Percentiles rank a stretch among this genome's conserved stretches.
These are phyloP conservation scores for Pyronema omphalodes DNA, from an alignment of 495 filamentous ascomycete species.

Conservation along the genomic window DNA sequence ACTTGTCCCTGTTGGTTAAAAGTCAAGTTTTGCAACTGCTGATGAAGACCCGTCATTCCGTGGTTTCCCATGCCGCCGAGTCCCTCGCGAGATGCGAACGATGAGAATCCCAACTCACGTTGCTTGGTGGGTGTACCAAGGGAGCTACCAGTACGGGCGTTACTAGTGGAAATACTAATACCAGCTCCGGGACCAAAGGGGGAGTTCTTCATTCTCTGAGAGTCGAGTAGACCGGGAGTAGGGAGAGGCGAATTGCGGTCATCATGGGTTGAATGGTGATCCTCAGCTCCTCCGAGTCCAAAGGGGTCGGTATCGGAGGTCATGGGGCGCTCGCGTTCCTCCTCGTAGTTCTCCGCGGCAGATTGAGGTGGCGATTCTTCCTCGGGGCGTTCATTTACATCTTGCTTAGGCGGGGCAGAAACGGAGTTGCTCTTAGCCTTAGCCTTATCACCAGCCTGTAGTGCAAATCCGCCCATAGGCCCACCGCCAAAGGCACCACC, in stretches of 20 bases:
- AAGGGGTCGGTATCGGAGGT: constrained; percentile 67
- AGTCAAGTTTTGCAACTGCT: constrained; percentile 22
- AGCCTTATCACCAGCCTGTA: constrained; percentile 19
- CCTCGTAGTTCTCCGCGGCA: constrained; percentile 8
- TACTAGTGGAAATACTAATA: constrained; percentile 26
- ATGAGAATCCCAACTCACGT: constrained; percentile 66
- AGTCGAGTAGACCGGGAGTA: constrained; percentile 33
- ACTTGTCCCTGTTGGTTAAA: constrained; percentile 29
- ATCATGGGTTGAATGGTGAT: constrained; percentile 32
- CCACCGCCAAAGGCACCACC: constrained; percentile 21
- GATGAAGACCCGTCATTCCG: constrained; percentile 17
- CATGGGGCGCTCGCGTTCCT: constrained; percentile 38
- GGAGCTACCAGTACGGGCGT: constrained; percentile 25
- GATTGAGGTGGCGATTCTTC: constrained; percentile 4
- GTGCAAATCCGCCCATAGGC: constrained; percentile 22
- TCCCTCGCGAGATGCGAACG: constrained; percentile 45
- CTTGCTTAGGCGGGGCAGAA: constrained; percentile 25
- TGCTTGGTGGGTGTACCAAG: constrained; percentile 21
- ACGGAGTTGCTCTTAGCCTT: constrained; percentile 21
- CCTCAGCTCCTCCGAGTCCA: constrained; percentile 33
- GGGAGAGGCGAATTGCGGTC: constrained; percentile 8
- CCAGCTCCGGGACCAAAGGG: constrained; percentile 24
- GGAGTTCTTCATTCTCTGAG: constrained; percentile 36
- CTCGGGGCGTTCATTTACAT: constrained; percentile 14
- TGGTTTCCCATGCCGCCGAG: constrained; percentile 13